phyloP scores from a whole-genome alignment of 192 early-diverging fungal genomes.

The Gonapodya prolifera region DNA sequence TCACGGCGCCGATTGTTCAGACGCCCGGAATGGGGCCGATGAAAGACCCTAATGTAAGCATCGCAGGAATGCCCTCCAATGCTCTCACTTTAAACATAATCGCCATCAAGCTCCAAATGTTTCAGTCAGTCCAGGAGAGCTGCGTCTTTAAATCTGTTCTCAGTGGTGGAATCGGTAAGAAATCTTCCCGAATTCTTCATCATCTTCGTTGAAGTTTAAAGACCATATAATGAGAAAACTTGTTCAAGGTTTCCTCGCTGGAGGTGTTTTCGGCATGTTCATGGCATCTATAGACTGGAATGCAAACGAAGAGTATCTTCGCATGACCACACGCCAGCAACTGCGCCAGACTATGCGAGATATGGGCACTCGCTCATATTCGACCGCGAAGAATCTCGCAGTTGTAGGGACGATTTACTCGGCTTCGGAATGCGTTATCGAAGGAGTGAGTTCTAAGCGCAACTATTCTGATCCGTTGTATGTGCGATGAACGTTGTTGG shows the following conservation, averaged over 20 bases:
- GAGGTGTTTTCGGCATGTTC: constrained; percentile 80
- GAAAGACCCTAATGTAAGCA: not conserved
- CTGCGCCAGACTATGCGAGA: constrained; percentile 72
- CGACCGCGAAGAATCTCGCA: constrained; percentile 88
- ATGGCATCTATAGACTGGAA: constrained; percentile 85
- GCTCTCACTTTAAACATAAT: not conserved
- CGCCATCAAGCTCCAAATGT: not conserved
- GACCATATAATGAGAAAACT: constrained; percentile 70
- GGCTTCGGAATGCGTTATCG: constrained; percentile 87
- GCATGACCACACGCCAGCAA: constrained; percentile 71
- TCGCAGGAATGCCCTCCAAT: not conserved
- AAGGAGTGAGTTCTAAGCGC: constrained; percentile 40
- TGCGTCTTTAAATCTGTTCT: constrained; percentile 60
- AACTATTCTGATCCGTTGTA: not conserved
- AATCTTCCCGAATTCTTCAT: constrained; percentile 52
- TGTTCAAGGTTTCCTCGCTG: constrained; percentile 68
- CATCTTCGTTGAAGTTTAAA: constrained; percentile 64
- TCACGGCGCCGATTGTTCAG: not conserved
- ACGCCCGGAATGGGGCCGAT: not conserved
- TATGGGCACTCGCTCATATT: constrained; percentile 68
- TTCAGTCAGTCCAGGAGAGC: constrained; percentile 33
- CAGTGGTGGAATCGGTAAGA: constrained; percentile 53
- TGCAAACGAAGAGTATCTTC: constrained; percentile 38
- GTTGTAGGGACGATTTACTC: constrained; percentile 84
- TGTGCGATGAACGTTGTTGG: not conserved